Evolutionary conservation across 148 eudicot genomes (phyloP).

Genomic region (Diospyros lotus): DNA sequence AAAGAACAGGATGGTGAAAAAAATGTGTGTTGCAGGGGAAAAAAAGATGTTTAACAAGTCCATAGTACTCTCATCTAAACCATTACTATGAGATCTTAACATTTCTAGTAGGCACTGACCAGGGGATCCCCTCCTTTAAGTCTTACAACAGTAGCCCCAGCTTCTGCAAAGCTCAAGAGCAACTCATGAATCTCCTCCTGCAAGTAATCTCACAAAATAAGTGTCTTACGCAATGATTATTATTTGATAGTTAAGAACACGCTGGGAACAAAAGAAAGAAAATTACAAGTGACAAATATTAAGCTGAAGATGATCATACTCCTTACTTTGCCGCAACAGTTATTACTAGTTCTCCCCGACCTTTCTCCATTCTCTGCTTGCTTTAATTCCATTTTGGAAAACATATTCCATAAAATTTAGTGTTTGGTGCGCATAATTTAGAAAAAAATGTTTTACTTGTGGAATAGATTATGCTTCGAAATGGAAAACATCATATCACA

Average conservation of each 20-base stretch:
- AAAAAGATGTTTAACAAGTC: not conserved
- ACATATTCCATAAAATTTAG: too few relatives aligned
- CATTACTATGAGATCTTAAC: not conserved
- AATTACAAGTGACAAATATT: too few relatives aligned
- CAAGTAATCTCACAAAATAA: constrained; percentile 11
- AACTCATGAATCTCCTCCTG: constrained; percentile 95
- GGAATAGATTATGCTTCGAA: too few relatives aligned
- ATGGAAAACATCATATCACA: too few relatives aligned
- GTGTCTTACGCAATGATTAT: not conserved
- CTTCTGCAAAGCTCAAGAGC: constrained; percentile 92
- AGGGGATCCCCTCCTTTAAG: constrained; percentile 98
- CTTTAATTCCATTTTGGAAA: too few relatives aligned
- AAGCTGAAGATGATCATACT: not conserved
- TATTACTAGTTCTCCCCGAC: not conserved
- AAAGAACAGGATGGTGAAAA: not conserved
- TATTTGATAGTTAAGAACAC: not conserved
- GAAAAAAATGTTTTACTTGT: too few relatives aligned
- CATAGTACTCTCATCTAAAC: not conserved
- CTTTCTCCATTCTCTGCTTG: not conserved
- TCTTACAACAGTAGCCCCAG: constrained; percentile 89
- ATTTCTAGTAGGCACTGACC: constrained; percentile 31
- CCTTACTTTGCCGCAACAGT: not conserved
- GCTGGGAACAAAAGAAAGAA: not conserved
- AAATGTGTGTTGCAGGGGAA: not conserved
- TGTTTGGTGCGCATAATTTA: too few relatives aligned